Evolutionary conservation across 805 yeast genomes (phyloP).

Genomic region (Kuraishia piskuri): DNA sequence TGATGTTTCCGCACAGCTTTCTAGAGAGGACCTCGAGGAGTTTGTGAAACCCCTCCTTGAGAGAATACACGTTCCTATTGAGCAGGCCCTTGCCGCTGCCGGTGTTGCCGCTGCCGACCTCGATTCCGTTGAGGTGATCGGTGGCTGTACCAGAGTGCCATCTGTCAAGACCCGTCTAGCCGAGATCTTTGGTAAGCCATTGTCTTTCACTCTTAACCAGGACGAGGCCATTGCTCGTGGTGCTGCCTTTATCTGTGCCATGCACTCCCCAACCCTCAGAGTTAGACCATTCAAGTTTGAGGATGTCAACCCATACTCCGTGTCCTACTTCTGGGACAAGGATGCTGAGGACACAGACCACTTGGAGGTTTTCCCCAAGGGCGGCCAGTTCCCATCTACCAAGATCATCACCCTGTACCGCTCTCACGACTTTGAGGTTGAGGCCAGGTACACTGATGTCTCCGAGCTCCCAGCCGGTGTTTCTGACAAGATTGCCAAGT

Average conservation of each 20-base stretch:
- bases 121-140: slow-evolving; percentile 90
- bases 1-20: slow-evolving; percentile 83
- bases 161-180: slow-evolving; percentile 73
- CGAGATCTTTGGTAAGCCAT: slow-evolving; percentile 73
- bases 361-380: slow-evolving; percentile 94
- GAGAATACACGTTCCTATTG: slow-evolving; percentile 70
- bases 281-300: slow-evolving; percentile 98
- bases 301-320: slow-evolving; percentile 87
- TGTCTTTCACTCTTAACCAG: slow-evolving; percentile 94
- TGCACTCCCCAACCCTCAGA: slow-evolving; percentile 97
- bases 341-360: slow-evolving; percentile 86
- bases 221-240: slow-evolving; percentile 99
- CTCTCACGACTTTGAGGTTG: slow-evolving; percentile 77
- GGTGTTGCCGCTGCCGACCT: slow-evolving; percentile 63
- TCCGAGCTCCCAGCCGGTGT: slow-evolving; percentile 66
- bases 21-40: slow-evolving; percentile 90
- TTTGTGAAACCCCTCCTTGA: slow-evolving; percentile 74
- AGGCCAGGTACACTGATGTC: slow-evolving; percentile 78
- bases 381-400: slow-evolving; percentile 89
- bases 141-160: slow-evolving; percentile 99
- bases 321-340: slow-evolving; percentile 92
- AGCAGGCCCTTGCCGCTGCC: slow-evolving; percentile 75
- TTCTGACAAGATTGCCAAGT: slow-evolving; percentile 61
- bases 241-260: slow-evolving; percentile 97
- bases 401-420: slow-evolving; percentile 93